A percentile compares a stretch with the other conserved stretches of the same genome.
phyloP scores from a whole-genome alignment of 2,329 filamentous ascomycete species.

The Sordariomycetes sp. region DNA sequence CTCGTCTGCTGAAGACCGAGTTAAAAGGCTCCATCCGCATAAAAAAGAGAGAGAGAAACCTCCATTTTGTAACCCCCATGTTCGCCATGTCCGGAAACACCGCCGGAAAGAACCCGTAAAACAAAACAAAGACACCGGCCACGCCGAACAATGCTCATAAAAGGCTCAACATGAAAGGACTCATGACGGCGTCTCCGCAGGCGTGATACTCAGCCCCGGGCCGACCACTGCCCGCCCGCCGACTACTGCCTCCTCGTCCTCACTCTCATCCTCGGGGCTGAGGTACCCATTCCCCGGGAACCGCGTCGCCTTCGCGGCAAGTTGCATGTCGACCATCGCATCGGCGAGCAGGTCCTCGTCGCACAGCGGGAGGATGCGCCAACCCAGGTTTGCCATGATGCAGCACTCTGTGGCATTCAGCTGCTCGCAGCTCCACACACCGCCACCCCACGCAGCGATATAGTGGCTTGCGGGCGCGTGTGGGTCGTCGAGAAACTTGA shows the following conservation, averaged over 20 bases:
- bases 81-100: background rate
- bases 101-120: background rate
- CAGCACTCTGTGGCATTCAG: constrained; percentile 53
- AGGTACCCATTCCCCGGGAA: background rate
- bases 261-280: background rate
- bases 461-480: constrained; percentile 44
- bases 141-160: background rate
- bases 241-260: constrained; percentile 7
- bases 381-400: constrained; percentile 54
- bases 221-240: constrained; percentile 24
- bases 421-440: constrained; percentile 49
- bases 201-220: constrained; percentile 28
- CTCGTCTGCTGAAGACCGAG: background rate
- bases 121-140: background rate
- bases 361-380: constrained; percentile 51
- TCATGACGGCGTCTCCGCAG: constrained; percentile 20
- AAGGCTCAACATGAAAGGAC: background rate
- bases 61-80: background rate
- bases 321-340: constrained; percentile 53
- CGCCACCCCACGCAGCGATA: constrained; percentile 39
- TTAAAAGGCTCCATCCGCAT: background rate
- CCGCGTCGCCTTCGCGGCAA: constrained; percentile 31
- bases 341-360: constrained; percentile 44
- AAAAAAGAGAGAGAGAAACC: no score
- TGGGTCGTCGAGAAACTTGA: constrained; percentile 54